Percentiles rank a stretch among this genome's conserved stretches.
phyloP scores from a whole-genome alignment of 495 filamentous ascomycete genomes.

The Hypoxylon subgilvum region DNA sequence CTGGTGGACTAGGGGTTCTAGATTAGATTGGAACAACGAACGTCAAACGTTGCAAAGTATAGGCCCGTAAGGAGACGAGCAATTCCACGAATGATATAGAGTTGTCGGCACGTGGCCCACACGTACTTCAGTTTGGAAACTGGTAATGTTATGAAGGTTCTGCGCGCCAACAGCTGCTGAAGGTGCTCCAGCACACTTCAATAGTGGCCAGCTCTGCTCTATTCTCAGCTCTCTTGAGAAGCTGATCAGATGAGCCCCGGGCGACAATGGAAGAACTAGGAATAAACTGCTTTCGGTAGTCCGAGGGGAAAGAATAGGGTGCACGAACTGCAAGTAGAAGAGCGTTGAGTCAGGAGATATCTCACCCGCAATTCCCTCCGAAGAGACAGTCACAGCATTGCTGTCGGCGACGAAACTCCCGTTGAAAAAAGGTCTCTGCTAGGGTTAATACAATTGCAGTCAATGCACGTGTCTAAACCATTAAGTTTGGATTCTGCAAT shows the following conservation, averaged over 20 bases:
- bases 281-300: background rate
- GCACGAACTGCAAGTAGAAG: background rate
- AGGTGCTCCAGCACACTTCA: slow-evolving; percentile 2
- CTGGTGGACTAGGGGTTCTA: background rate
- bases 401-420: background rate
- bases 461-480: background rate
- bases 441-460: slow-evolving; percentile 17
- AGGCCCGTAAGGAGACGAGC: too few relatives aligned
- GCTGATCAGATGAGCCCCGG: background rate
- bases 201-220: background rate
- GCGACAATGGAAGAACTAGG: slow-evolving; percentile 1
- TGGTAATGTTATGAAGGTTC: background rate
- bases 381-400: too few relatives aligned
- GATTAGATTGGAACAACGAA: background rate
- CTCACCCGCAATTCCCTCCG: too few relatives aligned
- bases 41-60: background rate
- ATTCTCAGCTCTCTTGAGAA: background rate
- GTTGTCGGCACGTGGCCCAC: background rate
- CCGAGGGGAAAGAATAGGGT: too few relatives aligned
- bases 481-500: background rate
- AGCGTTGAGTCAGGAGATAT: slow-evolving; percentile 11
- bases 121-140: background rate
- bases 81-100: background rate
- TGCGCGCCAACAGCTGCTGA: slow-evolving; percentile 9
- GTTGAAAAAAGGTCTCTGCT: background rate